Conservation (phyloP, 2,329 filamentous ascomycete genomes). For the Colletotrichum chlorophyti region DNA sequence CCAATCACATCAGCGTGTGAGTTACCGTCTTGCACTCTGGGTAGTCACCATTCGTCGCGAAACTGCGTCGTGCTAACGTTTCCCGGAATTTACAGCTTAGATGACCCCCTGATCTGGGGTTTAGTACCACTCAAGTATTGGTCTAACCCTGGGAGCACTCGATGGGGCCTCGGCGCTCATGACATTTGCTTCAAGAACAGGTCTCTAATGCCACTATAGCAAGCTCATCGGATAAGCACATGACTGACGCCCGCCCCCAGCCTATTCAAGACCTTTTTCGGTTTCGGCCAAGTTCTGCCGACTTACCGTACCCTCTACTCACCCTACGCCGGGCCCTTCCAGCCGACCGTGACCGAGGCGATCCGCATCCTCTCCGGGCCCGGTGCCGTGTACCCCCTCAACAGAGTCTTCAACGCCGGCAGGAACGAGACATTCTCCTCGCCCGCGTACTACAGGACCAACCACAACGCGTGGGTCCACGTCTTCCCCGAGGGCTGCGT, state of each 20-base stretch:
- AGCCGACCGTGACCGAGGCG: slow-evolving; percentile 86
- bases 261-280: slow-evolving; percentile 79
- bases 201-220: slow-evolving; percentile 50
- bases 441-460: slow-evolving; percentile 73
- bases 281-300: slow-evolving; percentile 86
- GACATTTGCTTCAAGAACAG: slow-evolving; percentile 94
- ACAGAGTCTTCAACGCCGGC: slow-evolving; percentile 54
- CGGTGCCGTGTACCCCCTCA: slow-evolving; percentile 8
- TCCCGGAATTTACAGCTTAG: slow-evolving; percentile 66
- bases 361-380: slow-evolving; percentile 77
- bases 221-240: slow-evolving; percentile 18
- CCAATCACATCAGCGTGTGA: slow-evolving; percentile 89
- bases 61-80: slow-evolving; percentile 14
- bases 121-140: slow-evolving; percentile 78
- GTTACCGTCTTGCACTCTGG: slow-evolving; percentile 43
- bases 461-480: slow-evolving; percentile 86
- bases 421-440: slow-evolving; percentile 71
- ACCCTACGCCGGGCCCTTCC: slow-evolving; percentile 81
- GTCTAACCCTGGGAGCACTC: slow-evolving; percentile 75
- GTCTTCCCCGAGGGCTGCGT: slow-evolving; percentile 96
- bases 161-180: slow-evolving; percentile 91
- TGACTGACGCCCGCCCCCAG: slow-evolving; percentile 49
- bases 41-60: slow-evolving; percentile 18
- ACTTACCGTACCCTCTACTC: slow-evolving; percentile 85
- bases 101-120: slow-evolving; percentile 95